Base-by-base conservation (phyloP, 2,329 filamentous ascomycete species). In the Monosporascus sp. region DNA sequence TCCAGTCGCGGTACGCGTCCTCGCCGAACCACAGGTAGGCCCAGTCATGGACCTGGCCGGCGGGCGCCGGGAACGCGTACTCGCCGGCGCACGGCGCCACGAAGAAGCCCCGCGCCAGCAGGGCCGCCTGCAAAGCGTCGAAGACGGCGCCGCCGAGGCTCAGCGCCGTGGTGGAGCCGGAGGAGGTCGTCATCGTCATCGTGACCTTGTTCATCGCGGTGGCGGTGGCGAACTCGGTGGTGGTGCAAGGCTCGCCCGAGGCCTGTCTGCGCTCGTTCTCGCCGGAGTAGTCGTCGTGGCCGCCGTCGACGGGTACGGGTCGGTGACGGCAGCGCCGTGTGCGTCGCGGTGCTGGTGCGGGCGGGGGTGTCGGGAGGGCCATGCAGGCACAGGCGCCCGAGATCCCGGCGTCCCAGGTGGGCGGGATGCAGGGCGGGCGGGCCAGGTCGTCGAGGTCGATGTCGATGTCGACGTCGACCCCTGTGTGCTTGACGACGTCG, bases 21-120 rank as follows among this genome's bases (percentile, higher is more conserved):
- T 50, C 52, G 51, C 55, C 53, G n/a, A 50, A 51, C 57, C 57
- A 59, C 45, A 57, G 52, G 46, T 57, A 52, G 4, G 50, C 53
- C 47, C 55, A 59, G 55, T 59, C 57, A 48, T 59, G 55, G 40
- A 56, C 51, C 31, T 40, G 31, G n/a, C 46, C 50, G 11, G 24
- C 11, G 11, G 47, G 38, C 8, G 37, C 50, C 22, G 36, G 7
- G 49, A 57, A 50, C 17, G 51, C 51, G 53, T 54, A 57, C 2
- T 47, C 52, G 31, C 55, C 57, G 2, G 51, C 40, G 17, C 41
- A 2, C 44, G 50, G 48, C 20, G 53, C 55, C 31, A 57, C 26
- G 57, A 59, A 59, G 55, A 59, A 59, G 5, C 55, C 55, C 52
- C 55, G 49, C 34, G 55, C 31, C 27, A 57, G 31, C 5, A 57